phyloP scores from a whole-genome alignment of 2,329 filamentous ascomycete genomes.

The Aspergillus fischeri region DNA sequence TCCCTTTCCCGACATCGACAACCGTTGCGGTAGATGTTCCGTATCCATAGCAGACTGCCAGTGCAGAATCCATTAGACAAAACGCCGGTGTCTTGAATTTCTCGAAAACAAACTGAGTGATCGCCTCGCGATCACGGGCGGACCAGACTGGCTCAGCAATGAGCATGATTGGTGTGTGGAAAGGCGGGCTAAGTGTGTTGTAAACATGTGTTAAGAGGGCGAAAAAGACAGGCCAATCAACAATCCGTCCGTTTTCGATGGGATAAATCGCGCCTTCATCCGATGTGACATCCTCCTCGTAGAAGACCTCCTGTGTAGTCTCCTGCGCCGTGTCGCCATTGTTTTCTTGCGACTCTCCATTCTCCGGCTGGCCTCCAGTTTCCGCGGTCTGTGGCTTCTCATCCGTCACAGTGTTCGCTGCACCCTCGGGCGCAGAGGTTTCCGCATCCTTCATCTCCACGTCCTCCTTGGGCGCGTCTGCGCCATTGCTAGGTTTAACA shows the following conservation, averaged over 20 bases:
- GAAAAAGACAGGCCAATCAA: slow-evolving; percentile 88
- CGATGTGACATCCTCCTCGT: slow-evolving; percentile 83
- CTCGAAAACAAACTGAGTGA: slow-evolving; percentile 94
- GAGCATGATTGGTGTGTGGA: slow-evolving; percentile 90
- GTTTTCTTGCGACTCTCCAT: slow-evolving; percentile 9
- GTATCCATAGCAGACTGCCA: slow-evolving; percentile 78
- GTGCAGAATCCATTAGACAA: slow-evolving; percentile 80
- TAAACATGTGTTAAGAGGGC: slow-evolving; percentile 87
- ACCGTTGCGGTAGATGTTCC: slow-evolving; percentile 78
- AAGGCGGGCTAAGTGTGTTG: slow-evolving; percentile 80
- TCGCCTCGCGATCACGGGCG: slow-evolving; percentile 75
- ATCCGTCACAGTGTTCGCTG: slow-evolving; percentile 11
- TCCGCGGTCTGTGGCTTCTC: slow-evolving; percentile 21
- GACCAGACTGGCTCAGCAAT: slow-evolving; percentile 90
- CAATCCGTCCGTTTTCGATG: slow-evolving; percentile 73
- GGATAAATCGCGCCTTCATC: slow-evolving; percentile 89
- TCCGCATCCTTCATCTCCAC: slow-evolving; percentile 45
- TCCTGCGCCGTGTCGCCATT: slow-evolving; percentile 27
- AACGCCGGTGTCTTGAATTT: slow-evolving; percentile 93
- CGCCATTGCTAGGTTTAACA: slow-evolving; percentile 25
- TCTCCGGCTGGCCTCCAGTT: slow-evolving; percentile 12
- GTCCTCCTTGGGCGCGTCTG: slow-evolving; percentile 33
- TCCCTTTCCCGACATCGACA: slow-evolving; percentile 85
- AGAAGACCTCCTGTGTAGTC: slow-evolving; percentile 52
- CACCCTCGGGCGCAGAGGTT: slow-evolving; percentile 18